Evolutionary conservation across 2,329 filamentous ascomycete genomes (phyloP), one percentile per base, ranked within the genome.

Genomic region (Hypomyces rosellus): DNA sequence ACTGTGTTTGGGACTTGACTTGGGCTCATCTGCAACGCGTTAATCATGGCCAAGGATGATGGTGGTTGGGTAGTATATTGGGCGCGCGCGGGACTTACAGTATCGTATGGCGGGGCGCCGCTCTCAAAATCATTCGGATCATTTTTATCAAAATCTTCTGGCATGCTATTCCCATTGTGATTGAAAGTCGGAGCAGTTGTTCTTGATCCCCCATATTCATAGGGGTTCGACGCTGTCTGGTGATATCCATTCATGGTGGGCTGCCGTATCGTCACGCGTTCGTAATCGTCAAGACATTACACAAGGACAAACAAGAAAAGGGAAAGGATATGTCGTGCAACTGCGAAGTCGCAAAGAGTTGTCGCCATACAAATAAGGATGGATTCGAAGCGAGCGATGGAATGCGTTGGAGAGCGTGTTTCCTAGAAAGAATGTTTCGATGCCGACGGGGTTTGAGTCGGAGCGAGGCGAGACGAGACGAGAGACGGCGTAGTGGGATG

Each of bases 1-100:
- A 69, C 69, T 16, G 80, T 81, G 59, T 75, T 83, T 55, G 79
- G 77, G 11, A 74, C 72, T 46, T 74, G 74, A 30, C 71, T 68
- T 36, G 69, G 55, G 59, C 78, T 81, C 63, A 74, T 66, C 80
- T 82, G 56, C 22, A 49, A 34, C 36, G 54, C 22, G 46, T 57
- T 46, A 63, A 41, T 45, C 52, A 40, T 20, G 45, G 47, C 16
- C 25, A 36, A 16, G 36, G 11, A 5, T 22, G 11, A 5, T 22
- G 22, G 20, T 9, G 48, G 12, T 52, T 46, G 30, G 48, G 49
- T 41, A 25, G 7, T 11, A 22, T 33, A n/a, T n/a, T n/a, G n/a
- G 45, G 18, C 14, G 8, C 18, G 48, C 7, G 40, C 18, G 46
- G n/a, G 16, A 62, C 77, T 64, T 72, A 86, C 82, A 51, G 77